These are phyloP conservation scores for Pleurotus tuoliensis DNA, from an alignment of 768 basidiomycete genomes.

Conservation along the genomic window DNA sequence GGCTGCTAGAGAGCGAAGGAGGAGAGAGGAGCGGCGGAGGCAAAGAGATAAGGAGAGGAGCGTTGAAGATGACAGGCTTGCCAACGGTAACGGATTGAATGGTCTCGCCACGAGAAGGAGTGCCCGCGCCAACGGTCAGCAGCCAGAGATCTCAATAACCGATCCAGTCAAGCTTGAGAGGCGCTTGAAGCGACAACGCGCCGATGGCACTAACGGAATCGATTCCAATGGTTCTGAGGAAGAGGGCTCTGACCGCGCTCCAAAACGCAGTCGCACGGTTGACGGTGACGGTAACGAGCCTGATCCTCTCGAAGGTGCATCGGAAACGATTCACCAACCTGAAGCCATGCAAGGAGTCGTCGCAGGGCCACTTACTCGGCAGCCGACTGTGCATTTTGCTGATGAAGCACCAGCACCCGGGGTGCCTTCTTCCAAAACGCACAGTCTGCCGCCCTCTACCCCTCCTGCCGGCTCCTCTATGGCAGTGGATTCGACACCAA, in stretches of 20 bases:
- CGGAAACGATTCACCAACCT: conserved; percentile 27
- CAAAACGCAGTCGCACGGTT: conserved; percentile 54
- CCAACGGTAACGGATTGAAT: conserved; percentile 25
- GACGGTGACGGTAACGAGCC: conserved; percentile 43
- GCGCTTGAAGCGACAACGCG: conserved; percentile 66
- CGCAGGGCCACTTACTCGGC: conserved; percentile 18
- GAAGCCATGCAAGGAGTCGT: not conserved
- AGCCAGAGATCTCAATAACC: conserved; percentile 68
- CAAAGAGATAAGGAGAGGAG: conserved; percentile 40
- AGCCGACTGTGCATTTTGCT: conserved; percentile 49
- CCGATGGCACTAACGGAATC: conserved; percentile 44
- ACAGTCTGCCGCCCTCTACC: not conserved
- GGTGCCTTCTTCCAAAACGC: not conserved
- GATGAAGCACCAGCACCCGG: conserved; percentile 18
- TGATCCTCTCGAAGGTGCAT: conserved; percentile 42
- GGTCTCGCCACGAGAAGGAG: conserved; percentile 63
- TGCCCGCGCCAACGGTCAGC: conserved; percentile 67
- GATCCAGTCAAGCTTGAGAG: conserved; percentile 76
- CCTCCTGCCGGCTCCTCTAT: conserved; percentile 11
- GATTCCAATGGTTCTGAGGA: conserved; percentile 52
- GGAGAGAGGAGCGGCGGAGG: conserved; percentile 55
- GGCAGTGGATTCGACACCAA: conserved; percentile 4
- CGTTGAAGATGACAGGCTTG: conserved; percentile 23
- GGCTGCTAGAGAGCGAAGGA: conserved; percentile 70
- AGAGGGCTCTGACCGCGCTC: conserved; percentile 44